Evolutionary conservation across 1,139 yeast species (phyloP), one percentile per base, ranked within the genome.

Genomic region (Blastobotrys raffinosifermentans): DNA sequence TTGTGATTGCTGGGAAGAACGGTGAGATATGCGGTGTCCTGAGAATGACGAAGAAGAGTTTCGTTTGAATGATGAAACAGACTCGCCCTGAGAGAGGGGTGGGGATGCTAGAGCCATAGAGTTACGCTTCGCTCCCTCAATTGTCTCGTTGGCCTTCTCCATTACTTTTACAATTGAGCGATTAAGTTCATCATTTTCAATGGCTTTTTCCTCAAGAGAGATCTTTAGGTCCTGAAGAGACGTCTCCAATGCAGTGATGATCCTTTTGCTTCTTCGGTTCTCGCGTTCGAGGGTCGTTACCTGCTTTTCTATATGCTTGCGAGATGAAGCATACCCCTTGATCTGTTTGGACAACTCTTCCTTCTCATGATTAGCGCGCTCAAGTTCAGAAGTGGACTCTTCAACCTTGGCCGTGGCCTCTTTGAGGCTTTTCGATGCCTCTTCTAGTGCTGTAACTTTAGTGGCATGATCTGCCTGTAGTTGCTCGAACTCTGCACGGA

Each of bases 121-220:
- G 31, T 50, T 49, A 11, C 60, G 48, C 37, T 54, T 54, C 22
- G 57, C 58, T 3, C 55, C 60, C 32, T 53, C 58, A 34, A 55
- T 55, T 17, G 60, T 46, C 32, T 54, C 55, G 19, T 51, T 53
- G n/a, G 60, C 59, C 21, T 54, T 58, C 31, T 57, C 61, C 58
- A 58, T 58, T n/a, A 59, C 56, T 33, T 54, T 49, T 26, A 44
- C 44, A 29, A 59, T 54, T 4, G 60, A 54, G 19, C 61, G 40
- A 26, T 50, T 51, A 19, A 59, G 49, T 35, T 58, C 63, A 38
- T 61, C 64, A 43, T 58, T 61, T 38, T 61, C 66, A 54, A 61
- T 55, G 9, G 58, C 59, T 42, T 56, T 55, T 34, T 61, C 64
- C 39, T 61, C 65, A 9, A 61, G 44, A 2, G 64, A 51, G 26